Conservation (phyloP, 192 early-diverging fungal species). For the Backusella australiensis region DNA sequence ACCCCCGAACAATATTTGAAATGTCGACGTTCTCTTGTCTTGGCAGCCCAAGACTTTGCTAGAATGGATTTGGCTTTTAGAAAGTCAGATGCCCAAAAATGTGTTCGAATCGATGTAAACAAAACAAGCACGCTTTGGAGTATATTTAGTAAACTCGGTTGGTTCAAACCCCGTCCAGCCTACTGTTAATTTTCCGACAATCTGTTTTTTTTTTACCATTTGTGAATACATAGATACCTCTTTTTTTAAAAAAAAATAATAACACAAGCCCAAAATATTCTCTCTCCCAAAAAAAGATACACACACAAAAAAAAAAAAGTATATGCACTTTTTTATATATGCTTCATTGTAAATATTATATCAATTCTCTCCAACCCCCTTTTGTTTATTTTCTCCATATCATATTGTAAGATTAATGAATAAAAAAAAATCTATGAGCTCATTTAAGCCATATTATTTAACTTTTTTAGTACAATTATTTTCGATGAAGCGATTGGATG, state of each 20-base stretch:
- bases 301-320: not conserved
- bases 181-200: not conserved
- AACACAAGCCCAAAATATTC: not conserved
- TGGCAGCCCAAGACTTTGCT: constrained; percentile 48
- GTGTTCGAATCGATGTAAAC: constrained; percentile 93
- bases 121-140: constrained; percentile 87
- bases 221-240: not conserved
- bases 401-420: not conserved
- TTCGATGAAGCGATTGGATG: not conserved
- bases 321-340: not conserved
- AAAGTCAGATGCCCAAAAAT: constrained; percentile 89
- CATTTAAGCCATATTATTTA: not conserved
- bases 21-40: constrained; percentile 78
- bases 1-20: constrained; percentile 80
- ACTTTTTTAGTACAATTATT: constrained; percentile 17
- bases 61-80: constrained; percentile 55
- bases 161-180: constrained; percentile 51
- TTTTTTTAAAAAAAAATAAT: not conserved
- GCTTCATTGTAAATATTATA: not conserved
- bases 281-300: not conserved
- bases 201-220: not conserved
- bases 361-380: not conserved
- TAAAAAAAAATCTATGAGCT: not conserved
- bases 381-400: not conserved
- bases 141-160: constrained; percentile 82